Evolutionary conservation across 345 rosid genomes (phyloP).

Genomic region (Populus davidiana): DNA sequence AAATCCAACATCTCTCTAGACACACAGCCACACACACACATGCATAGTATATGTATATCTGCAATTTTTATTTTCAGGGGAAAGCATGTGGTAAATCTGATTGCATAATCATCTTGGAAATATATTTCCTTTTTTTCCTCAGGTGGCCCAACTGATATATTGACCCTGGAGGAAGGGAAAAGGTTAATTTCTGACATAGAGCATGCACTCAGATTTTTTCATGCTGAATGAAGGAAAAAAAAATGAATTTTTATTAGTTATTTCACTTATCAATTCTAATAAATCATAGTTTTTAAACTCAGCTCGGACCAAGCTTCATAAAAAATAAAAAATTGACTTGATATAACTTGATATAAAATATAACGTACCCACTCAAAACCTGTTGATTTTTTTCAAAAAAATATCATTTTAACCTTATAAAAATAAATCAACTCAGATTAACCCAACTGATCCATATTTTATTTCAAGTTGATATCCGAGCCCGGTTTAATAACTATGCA

Average conservation of each 20-base stretch:
- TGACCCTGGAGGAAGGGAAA: constrained; percentile 28
- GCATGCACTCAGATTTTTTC: background rate
- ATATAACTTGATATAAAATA: no score
- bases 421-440: no score
- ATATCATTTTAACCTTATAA: no score
- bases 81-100: background rate
- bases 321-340: no score
- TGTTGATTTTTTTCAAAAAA: no score
- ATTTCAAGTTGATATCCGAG: no score
- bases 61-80: background rate
- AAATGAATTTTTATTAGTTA: background rate
- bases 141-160: constrained; percentile 29
- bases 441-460: no score
- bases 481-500: background rate
- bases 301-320: no score
- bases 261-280: background rate
- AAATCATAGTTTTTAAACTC: background rate
- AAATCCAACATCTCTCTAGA: background rate
- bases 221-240: background rate
- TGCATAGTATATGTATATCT: background rate
- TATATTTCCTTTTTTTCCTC: constrained; percentile 26
- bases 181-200: background rate
- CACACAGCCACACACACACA: background rate
- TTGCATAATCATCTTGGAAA: background rate
- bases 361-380: no score